Evolutionary conservation across 768 basidiomycete species (phyloP).

Genomic region (Podaxis sp.): DNA sequence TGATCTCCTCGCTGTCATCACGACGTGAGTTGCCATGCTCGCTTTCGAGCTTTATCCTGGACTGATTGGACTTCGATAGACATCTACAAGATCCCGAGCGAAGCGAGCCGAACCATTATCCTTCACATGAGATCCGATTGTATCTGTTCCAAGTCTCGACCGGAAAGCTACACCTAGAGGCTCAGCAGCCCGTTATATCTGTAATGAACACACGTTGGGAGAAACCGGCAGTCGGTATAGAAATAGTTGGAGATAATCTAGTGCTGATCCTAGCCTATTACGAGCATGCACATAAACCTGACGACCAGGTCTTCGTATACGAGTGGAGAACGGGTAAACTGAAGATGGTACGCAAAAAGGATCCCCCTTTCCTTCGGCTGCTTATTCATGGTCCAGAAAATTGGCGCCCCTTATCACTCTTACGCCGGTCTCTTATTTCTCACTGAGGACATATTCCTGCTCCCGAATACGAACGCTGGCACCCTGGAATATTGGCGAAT

Average conservation of each 20-base stretch:
- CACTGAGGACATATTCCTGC: constrained; percentile 28
- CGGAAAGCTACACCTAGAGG: constrained; percentile 33
- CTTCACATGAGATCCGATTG: constrained; percentile 11
- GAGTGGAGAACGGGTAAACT: constrained; percentile 41
- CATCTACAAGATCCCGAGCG: neutral
- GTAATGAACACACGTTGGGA: constrained; percentile 24
- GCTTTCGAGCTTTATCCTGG: neutral
- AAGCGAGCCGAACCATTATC: neutral
- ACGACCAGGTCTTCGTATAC: constrained; percentile 37
- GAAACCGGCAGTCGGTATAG: constrained; percentile 36
- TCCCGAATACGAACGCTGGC: constrained; percentile 29
- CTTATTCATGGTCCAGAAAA: constrained; percentile 14
- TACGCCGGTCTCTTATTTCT: constrained; percentile 34
- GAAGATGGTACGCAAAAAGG: constrained; percentile 28
- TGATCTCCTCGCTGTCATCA: constrained; percentile 40
- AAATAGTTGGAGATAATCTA: constrained; percentile 43
- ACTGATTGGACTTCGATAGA: neutral
- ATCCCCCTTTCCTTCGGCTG: neutral
- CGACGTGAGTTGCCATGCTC: constrained; percentile 28
- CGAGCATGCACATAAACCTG: constrained; percentile 13
- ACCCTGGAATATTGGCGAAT: constrained; percentile 38
- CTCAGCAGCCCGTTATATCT: constrained; percentile 26
- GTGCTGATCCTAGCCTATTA: constrained; percentile 34
- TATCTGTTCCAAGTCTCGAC: constrained; percentile 31
- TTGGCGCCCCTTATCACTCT: constrained; percentile 22